Conservation (phyloP, 106 monocot genomes). For the Gastrodia elata region DNA sequence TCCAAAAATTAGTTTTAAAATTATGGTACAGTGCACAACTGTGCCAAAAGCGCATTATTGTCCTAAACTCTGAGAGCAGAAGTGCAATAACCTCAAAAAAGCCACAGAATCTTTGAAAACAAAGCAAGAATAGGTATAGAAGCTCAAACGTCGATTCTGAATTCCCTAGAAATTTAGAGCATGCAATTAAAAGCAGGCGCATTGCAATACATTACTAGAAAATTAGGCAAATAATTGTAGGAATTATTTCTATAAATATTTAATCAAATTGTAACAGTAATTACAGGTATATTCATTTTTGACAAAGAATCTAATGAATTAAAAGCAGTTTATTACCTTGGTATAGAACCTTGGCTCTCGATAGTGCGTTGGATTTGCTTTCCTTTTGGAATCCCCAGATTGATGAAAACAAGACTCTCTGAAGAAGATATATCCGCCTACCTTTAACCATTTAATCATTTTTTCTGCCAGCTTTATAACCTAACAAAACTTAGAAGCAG, state of each 20-base stretch:
- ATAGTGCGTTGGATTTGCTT: slow-evolving; percentile 89
- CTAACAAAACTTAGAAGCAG: slow-evolving; percentile 19
- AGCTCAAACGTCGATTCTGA: neutral
- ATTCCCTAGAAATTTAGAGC: neutral
- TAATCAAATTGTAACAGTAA: neutral
- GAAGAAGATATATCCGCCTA: slow-evolving; percentile 88
- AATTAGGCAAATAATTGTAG: neutral
- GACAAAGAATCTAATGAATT: neutral
- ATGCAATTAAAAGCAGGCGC: neutral
- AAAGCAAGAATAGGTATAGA: neutral
- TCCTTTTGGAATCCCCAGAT: slow-evolving; percentile 95
- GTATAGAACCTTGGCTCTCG: slow-evolving; percentile 96
- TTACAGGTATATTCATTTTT: neutral
- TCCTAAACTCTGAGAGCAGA: neutral
- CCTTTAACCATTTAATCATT: slow-evolving; percentile 92
- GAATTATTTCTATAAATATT: neutral
- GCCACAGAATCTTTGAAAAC: neutral
- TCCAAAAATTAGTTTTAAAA: too few species aligned
- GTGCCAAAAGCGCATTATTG: neutral
- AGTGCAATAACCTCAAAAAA: neutral
- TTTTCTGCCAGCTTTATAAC: slow-evolving; percentile 64
- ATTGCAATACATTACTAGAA: neutral
- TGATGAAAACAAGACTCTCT: slow-evolving; percentile 99
- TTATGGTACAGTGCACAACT: neutral
- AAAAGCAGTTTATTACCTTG: slow-evolving; percentile 34